Conservation (phyloP, 75 land plant genomes). For the Pinus tabuliformis region DNA sequence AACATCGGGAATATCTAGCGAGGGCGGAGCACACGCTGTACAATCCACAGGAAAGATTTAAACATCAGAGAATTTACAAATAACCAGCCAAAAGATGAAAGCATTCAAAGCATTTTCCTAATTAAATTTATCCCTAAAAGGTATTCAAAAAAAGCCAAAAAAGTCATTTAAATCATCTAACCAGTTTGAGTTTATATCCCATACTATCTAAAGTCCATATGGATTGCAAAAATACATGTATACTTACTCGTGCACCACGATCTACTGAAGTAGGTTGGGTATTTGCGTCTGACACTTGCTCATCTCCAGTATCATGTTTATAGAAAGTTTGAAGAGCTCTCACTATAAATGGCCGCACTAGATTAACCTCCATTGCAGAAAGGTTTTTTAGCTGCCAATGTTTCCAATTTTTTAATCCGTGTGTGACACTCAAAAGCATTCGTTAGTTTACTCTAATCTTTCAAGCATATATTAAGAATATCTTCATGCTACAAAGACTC, state of each 20-base stretch:
- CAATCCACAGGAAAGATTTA: neutral
- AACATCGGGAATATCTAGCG: conserved; percentile 10
- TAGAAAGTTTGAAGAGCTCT: conserved; percentile 81
- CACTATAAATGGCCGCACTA: conserved; percentile 83
- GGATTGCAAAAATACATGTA: too few species aligned
- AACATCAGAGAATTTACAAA: neutral
- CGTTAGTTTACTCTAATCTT: neutral
- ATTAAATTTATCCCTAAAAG: neutral
- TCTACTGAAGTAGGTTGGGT: conserved; percentile 38
- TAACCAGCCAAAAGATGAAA: neutral
- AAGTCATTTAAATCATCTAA: neutral
- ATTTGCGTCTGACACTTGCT: conserved; percentile 28
- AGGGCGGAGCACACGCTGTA: conserved; percentile 12
- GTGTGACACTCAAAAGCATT: neutral
- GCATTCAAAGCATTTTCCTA: neutral
- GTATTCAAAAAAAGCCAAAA: neutral
- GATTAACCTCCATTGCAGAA: conserved; percentile 97
- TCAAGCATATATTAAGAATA: neutral
- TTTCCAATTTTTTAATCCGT: conserved; percentile 7
- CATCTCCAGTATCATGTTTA: conserved; percentile 86
- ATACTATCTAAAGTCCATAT: too few species aligned
- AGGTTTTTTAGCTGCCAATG: conserved; percentile 82
- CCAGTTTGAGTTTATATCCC: too few species aligned
- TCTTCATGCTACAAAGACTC: conserved; percentile 1
- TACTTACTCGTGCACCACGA: conserved; percentile 70